These are phyloP conservation scores for Takakia lepidozioides DNA, from an alignment of 225 moss, liverwort and hornwort genomes.

Conservation along the genomic window DNA sequence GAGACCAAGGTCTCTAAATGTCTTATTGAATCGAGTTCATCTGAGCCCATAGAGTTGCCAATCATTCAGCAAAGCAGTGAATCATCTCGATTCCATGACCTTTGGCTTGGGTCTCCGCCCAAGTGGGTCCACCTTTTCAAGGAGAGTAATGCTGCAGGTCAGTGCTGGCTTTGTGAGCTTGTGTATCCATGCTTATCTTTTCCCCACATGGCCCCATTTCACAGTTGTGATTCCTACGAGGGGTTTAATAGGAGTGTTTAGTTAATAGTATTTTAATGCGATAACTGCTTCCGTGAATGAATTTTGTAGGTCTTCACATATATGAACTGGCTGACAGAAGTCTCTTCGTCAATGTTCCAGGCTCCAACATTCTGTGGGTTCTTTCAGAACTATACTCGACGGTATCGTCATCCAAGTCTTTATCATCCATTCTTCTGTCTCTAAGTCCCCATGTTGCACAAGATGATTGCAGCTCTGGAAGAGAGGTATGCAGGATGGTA, in stretches of 20 bases:
- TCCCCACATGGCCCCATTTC: too few relatives aligned
- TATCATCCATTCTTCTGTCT: constrained; percentile 63
- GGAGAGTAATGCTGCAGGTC: constrained; percentile 31
- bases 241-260: constrained; percentile 1
- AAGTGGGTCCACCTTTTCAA: constrained; percentile 52
- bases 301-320: neutral
- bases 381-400: constrained; percentile 30
- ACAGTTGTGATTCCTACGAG: neutral
- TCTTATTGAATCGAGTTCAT: neutral
- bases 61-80: constrained; percentile 2
- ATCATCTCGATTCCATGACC: constrained; percentile 19
- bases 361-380: constrained; percentile 21
- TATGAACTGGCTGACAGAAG: too few relatives aligned
- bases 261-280: neutral
- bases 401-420: constrained; percentile 11
- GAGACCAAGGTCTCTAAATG: constrained; percentile 2
- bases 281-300: neutral
- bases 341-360: too few relatives aligned
- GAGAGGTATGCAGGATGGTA: constrained; percentile 16
- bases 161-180: constrained; percentile 6
- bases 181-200: too few relatives aligned
- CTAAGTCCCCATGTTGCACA: constrained; percentile 38
- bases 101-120: constrained; percentile 60
- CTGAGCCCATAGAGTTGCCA: constrained; percentile 8
- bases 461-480: constrained; percentile 4